These are phyloP conservation scores for Ascochyta pisi DNA, from an alignment of 2,329 filamentous ascomycete species.

Conservation along the genomic window DNA sequence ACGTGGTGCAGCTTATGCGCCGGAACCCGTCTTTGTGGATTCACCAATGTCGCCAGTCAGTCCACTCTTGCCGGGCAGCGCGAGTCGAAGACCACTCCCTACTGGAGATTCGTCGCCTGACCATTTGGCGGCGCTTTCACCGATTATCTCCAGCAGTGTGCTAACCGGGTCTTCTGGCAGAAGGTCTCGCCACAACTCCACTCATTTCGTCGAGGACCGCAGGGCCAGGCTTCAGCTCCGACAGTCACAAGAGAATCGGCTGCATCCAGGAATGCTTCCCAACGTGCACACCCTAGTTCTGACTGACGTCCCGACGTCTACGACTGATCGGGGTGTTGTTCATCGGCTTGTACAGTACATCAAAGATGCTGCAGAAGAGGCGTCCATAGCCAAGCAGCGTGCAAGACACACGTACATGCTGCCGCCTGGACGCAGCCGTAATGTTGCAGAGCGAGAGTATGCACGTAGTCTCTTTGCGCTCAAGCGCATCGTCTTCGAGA, in stretches of 20 bases:
- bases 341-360: conserved; percentile 61
- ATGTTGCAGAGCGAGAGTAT: conserved; percentile 56
- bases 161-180: not conserved
- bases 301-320: conserved; percentile 62
- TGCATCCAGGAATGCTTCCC: conserved; percentile 64
- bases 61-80: conserved; percentile 15
- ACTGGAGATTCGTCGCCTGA: conserved; percentile 6
- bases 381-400: conserved; percentile 59
- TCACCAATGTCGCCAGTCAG: conserved; percentile 24
- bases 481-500: conserved; percentile 62
- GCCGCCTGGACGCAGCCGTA: conserved; percentile 62
- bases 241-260: conserved; percentile 40
- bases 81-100: conserved; percentile 10
- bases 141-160: conserved; percentile 9
- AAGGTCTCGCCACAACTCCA: conserved; percentile 34
- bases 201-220: conserved; percentile 37
- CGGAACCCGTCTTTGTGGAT: conserved; percentile 50
- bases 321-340: conserved; percentile 49
- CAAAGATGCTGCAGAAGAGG: conserved; percentile 63
- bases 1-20: conserved; percentile 55
- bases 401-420: conserved; percentile 64
- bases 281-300: conserved; percentile 62
- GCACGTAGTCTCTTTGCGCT: conserved; percentile 62
- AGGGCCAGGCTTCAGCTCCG: conserved; percentile 40
- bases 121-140: conserved; percentile 22